phyloP scores from a whole-genome alignment of 2,329 filamentous ascomycete genomes.

The Ceratocystis papillata region DNA sequence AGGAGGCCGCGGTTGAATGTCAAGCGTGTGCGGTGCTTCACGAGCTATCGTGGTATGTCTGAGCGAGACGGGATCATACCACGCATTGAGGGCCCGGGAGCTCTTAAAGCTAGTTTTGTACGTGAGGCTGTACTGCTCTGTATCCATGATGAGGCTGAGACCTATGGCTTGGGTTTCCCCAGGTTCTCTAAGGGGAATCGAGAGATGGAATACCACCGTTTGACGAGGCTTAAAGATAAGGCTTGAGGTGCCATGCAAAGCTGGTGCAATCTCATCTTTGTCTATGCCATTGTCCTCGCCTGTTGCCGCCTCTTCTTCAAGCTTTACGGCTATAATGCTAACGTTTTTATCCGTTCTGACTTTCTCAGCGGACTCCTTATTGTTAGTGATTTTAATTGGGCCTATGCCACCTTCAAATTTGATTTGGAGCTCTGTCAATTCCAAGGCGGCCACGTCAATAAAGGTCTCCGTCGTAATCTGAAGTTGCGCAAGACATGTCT shows the following conservation, averaged over 20 bases:
- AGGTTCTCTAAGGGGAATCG: slow-evolving; percentile 65
- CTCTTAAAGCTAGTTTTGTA: slow-evolving; percentile 49
- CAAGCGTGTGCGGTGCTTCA: slow-evolving; percentile 46
- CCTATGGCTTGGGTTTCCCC: slow-evolving; percentile 61
- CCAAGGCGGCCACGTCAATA: slow-evolving; percentile 41
- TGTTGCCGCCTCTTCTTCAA: slow-evolving; percentile 32
- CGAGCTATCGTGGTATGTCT: slow-evolving; percentile 39
- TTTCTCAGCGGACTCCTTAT: slow-evolving; percentile 25
- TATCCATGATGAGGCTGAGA: slow-evolving; percentile 52
- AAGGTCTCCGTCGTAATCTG: slow-evolving; percentile 47
- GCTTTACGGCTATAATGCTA: slow-evolving; percentile 27
- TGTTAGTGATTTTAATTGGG: slow-evolving; percentile 42
- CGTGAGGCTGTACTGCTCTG: slow-evolving; percentile 54
- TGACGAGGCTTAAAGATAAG: slow-evolving; percentile 43
- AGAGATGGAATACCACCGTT: slow-evolving; percentile 59
- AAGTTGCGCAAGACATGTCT: slow-evolving; percentile 48
- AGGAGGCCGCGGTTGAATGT: slow-evolving; percentile 76
- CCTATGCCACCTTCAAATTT: slow-evolving; percentile 49
- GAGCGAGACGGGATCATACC: slow-evolving; percentile 39
- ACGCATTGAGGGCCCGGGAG: slow-evolving; percentile 36
- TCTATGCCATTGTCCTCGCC: slow-evolving; percentile 27
- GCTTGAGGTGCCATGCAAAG: slow-evolving; percentile 21
- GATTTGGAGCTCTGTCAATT: slow-evolving; percentile 42
- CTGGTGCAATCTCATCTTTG: slow-evolving; percentile 28
- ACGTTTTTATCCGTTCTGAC: slow-evolving; percentile 26